Conservation (phyloP, 1,284 basidiomycete genomes). For the Papiliotrema fonsecae region DNA sequence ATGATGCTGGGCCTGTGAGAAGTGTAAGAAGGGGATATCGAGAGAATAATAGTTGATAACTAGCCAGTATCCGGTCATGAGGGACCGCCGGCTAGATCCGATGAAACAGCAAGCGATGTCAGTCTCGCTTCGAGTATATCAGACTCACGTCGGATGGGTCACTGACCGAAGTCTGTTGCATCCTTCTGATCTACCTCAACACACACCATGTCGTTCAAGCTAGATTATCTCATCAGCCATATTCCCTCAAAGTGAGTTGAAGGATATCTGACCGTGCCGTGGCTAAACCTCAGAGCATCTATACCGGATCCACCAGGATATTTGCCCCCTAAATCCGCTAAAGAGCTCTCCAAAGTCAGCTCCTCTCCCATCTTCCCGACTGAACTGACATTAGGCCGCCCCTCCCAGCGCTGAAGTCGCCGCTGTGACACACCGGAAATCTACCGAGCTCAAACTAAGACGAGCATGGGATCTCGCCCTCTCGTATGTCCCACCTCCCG, state of each 20-base stretch:
- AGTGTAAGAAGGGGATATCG: no score
- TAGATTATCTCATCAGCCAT: slow-evolving; percentile 18
- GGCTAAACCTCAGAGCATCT: slow-evolving; percentile 4
- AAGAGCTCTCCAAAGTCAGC: slow-evolving; percentile 21
- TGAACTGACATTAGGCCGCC: background rate
- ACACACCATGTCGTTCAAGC: slow-evolving; percentile 1
- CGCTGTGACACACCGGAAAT: slow-evolving; percentile 17
- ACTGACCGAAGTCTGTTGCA: no score
- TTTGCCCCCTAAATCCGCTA: slow-evolving; percentile 14
- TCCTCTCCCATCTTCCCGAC: background rate
- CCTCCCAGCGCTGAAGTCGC: slow-evolving; percentile 11
- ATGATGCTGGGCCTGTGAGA: no score
- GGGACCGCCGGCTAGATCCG: no score
- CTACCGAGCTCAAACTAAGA: slow-evolving; percentile 61
- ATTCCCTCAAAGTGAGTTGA: slow-evolving; percentile 17
- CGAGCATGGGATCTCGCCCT: slow-evolving; percentile 84
- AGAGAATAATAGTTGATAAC: no score
- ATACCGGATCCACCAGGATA: slow-evolving; percentile 30
- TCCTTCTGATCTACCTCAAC: no score
- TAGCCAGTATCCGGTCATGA: no score
- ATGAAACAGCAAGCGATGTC: no score
- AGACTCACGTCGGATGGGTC: no score
- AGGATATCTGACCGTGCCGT: background rate
- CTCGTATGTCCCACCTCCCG: slow-evolving; percentile 39
- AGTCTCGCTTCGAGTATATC: no score